Base-by-base conservation (phyloP, 2,329 filamentous ascomycete genomes). In the Parasarocladium wereldwijsianum region DNA sequence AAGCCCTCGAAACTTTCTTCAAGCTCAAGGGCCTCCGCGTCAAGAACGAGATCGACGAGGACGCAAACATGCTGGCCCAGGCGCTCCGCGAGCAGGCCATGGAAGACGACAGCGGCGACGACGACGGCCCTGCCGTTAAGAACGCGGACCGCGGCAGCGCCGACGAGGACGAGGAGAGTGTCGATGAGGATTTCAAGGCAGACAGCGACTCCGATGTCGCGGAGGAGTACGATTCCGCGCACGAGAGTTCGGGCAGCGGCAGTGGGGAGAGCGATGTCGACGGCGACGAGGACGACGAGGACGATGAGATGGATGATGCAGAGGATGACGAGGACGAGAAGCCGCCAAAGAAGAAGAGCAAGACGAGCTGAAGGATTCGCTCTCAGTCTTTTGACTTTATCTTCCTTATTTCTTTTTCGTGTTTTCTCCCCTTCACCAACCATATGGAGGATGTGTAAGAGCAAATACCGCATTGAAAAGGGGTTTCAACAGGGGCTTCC, bases 11-110 rank as follows among this genome's bases (percentile, higher is more conserved):
- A 54, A 76, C 79, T 42, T 98, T 98, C 62, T 94, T 98, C 70
- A 90, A 92, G 57, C 72, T 84, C 42, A 96, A 96, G 66, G 81
- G 78, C 36, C 70, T 98, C 46, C 82, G 87, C 32, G 86, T 92
- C 34, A 96, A 94, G 75, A 98, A 98, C 53, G 90, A 98, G 58
- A 94, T 98, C 62, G 79, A 92, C 37, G 90, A 94, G 50, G 90
- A 98, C 43, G 80, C 83, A 50, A 76, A 80, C 50, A 41, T 70
- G 33, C 70, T 94, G 35, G 80, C 82, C 18, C 81, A 82, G 8
- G 85, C 84, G 14, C 70, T 94, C 36, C 71, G 84, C 36, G 77
- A 92, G 42, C 78, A 90, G 39, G 83, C 75, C 46, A 78, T 92
- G 55, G 28, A 30, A 15, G 28, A 30, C 14, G 78, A 75, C 43